Evolutionary conservation across 1,284 basidiomycete species (phyloP).

Genomic region (Cryptococcus wingfieldii): DNA sequence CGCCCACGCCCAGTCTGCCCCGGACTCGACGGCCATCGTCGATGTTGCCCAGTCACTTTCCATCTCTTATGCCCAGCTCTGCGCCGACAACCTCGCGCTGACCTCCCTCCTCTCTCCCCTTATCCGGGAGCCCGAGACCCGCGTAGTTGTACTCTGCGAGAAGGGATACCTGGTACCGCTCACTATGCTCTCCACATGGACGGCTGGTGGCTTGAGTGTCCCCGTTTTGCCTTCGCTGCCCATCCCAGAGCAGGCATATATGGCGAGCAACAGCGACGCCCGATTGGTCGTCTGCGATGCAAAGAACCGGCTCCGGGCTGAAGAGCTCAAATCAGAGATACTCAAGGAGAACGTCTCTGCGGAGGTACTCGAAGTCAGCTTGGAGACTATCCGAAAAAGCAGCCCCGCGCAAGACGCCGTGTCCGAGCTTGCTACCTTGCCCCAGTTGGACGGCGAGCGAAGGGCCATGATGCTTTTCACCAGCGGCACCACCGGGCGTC

Average conservation of each 20-base stretch:
- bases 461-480: constrained; percentile 46
- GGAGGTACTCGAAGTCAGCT: constrained; percentile 9
- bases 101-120: not conserved
- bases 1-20: constrained; percentile 1
- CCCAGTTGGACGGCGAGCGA: constrained; percentile 21
- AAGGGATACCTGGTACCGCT: constrained; percentile 33
- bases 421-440: not conserved
- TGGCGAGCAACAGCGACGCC: constrained; percentile 31
- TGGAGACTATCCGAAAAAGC: constrained; percentile 2
- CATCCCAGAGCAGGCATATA: constrained; percentile 38
- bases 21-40: constrained; percentile 20
- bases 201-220: constrained; percentile 36
- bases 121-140: constrained; percentile 11
- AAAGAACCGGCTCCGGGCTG: constrained; percentile 24
- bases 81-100: constrained; percentile 19
- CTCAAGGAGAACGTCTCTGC: constrained; percentile 10
- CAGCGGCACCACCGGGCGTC: constrained; percentile 37
- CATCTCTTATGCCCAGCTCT: constrained; percentile 18
- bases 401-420: not conserved
- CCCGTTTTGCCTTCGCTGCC: constrained; percentile 38
- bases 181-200: constrained; percentile 25
- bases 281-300: constrained; percentile 28
- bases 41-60: constrained; percentile 11
- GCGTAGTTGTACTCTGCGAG: constrained; percentile 24
- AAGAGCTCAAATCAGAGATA: constrained; percentile 21